Evolutionary conservation across 140 eudicot species (phyloP).

Genomic region (Ambrosia hybrid): DNA sequence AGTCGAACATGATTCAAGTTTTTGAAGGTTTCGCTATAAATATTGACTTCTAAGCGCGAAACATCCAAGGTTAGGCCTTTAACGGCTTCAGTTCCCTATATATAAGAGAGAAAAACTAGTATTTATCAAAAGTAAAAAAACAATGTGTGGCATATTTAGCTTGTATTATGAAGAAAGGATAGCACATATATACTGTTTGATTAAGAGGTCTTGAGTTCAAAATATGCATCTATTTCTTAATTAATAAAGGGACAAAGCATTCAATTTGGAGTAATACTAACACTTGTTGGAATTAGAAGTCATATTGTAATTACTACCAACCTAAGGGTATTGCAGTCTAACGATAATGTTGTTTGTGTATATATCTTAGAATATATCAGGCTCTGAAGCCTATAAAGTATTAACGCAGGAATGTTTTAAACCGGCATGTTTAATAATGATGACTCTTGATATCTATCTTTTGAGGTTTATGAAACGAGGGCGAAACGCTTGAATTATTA

Average conservation of each 20-base stretch:
- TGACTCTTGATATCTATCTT: not conserved
- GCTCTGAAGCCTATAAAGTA: not conserved
- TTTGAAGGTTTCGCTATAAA: slow-evolving; percentile 17
- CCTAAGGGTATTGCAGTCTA: too few species aligned
- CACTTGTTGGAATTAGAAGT: not conserved
- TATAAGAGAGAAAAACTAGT: not conserved
- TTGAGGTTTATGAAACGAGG: too few species aligned
- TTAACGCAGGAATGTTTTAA: not conserved
- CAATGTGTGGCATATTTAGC: not conserved
- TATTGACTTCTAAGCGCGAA: slow-evolving; percentile 16
- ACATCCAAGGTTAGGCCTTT: slow-evolving; percentile 30
- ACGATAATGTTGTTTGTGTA: not conserved
- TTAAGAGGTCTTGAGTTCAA: not conserved
- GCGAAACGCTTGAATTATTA: not conserved
- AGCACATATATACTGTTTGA: not conserved
- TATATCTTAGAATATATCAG: too few species aligned
- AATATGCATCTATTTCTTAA: not conserved
- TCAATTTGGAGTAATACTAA: not conserved
- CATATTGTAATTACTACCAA: not conserved
- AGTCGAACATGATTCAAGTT: slow-evolving; percentile 32
- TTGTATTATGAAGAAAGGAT: not conserved
- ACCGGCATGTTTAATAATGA: not conserved
- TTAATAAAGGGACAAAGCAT: not conserved
- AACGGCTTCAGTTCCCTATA: slow-evolving; percentile 35
- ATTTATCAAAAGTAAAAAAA: not conserved